A percentile compares a stretch with the other conserved stretches of the same genome.
phyloP scores from a whole-genome alignment of 306 rosid species.

The Citrullus colocynthis region DNA sequence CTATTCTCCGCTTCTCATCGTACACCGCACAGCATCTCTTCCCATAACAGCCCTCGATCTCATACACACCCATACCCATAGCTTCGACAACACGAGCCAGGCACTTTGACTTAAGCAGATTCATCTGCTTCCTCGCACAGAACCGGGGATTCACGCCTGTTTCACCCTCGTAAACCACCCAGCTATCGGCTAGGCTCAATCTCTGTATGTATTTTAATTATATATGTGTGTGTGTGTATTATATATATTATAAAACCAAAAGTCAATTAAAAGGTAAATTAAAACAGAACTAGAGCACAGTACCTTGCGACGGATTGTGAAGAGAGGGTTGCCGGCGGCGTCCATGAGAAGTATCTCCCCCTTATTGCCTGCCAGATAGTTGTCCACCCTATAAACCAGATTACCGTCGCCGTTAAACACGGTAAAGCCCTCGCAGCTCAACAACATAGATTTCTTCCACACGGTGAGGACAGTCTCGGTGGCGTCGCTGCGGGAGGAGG shows the following conservation, averaged over 20 bases:
- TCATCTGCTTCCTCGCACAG: conserved; percentile 28
- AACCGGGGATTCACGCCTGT: conserved; percentile 23
- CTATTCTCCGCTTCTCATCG: conserved; percentile 31
- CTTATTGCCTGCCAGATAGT: conserved; percentile 35
- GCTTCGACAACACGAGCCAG: conserved; percentile 26
- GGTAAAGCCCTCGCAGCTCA: conserved; percentile 66
- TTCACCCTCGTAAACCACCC: conserved; percentile 62
- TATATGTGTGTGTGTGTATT: too few relatives aligned
- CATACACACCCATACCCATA: conserved; percentile 18
- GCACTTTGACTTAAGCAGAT: conserved; percentile 29
- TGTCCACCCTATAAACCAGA: conserved; percentile 54
- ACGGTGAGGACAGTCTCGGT: conserved; percentile 33
- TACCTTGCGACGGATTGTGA: conserved; percentile 64
- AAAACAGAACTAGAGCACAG: background rate
- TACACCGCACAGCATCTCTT: conserved; percentile 42
- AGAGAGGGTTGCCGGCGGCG: conserved; percentile 49
- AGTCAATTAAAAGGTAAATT: too few relatives aligned
- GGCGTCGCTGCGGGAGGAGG: background rate
- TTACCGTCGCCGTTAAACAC: conserved; percentile 48
- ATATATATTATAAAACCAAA: background rate
- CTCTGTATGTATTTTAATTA: conserved; percentile 20
- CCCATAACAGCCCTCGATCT: conserved; percentile 51
- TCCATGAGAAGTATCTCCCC: conserved; percentile 69
- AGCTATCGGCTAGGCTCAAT: conserved; percentile 45
- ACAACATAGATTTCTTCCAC: conserved; percentile 68